Evolutionary conservation across 768 basidiomycete genomes (phyloP).

Genomic region (Panellus pusillus): DNA sequence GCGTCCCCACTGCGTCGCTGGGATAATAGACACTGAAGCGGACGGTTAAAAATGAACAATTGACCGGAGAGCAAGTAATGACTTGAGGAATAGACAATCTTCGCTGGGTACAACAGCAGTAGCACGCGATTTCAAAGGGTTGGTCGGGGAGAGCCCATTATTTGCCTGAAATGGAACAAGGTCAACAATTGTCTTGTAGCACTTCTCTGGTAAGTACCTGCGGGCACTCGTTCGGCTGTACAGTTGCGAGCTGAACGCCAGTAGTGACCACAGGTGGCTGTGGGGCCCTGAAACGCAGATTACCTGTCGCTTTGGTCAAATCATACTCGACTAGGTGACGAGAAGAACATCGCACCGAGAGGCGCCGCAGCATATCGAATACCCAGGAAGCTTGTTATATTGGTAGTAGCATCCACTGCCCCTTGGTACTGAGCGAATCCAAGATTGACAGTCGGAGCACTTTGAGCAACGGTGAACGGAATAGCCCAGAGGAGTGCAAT

Average conservation of each 20-base stretch:
- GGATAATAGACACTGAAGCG: conserved; percentile 36
- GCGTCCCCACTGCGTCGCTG: conserved; percentile 25
- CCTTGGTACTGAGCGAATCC: conserved; percentile 33
- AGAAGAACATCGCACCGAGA: no score
- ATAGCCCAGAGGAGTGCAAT: background rate
- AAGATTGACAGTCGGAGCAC: conserved; percentile 21
- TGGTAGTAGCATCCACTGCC: conserved; percentile 20
- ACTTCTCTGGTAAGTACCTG: no score
- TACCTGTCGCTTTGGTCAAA: no score
- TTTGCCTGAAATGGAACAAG: no score
- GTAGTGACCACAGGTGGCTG: conserved; percentile 25
- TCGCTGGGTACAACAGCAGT: background rate
- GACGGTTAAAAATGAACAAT: background rate
- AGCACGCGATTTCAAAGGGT: no score
- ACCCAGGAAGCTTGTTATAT: conserved; percentile 26
- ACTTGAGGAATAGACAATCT: conserved; percentile 14
- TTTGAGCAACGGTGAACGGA: no score
- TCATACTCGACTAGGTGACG: no score
- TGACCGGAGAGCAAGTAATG: background rate
- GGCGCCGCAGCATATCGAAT: conserved; percentile 40
- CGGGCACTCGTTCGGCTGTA: conserved; percentile 32
- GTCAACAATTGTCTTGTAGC: no score
- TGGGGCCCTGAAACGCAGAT: conserved; percentile 37
- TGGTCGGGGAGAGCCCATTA: no score
- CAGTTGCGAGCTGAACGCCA: conserved; percentile 32